phyloP scores from a whole-genome alignment of 768 basidiomycete species.

The Guyanaporus albipodus region DNA sequence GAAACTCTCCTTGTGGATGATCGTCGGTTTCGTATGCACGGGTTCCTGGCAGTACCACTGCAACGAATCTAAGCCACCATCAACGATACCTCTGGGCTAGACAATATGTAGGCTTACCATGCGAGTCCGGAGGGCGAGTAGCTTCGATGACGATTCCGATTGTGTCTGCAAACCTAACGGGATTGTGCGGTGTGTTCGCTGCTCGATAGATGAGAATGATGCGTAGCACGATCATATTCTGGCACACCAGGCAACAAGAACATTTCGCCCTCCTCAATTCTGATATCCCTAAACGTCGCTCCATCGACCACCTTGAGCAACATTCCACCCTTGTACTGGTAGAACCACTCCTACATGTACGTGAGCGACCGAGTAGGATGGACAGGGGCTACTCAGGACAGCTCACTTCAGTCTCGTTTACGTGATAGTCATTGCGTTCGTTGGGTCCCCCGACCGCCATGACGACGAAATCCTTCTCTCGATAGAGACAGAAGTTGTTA shows the following conservation, averaged over 20 bases:
- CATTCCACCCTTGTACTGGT: slow-evolving; percentile 95
- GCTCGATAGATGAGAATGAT: not conserved
- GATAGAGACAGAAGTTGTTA: slow-evolving; percentile 84
- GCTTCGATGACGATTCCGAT: slow-evolving; percentile 91
- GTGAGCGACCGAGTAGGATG: not conserved
- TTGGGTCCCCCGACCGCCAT: slow-evolving; percentile 98
- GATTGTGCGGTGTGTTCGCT: slow-evolving; percentile 98
- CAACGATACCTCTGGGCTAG: too few relatives aligned
- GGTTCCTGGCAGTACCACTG: slow-evolving; percentile 85
- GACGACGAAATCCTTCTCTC: slow-evolving; percentile 83
- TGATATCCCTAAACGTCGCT: slow-evolving; percentile 75
- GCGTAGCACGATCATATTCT: not conserved
- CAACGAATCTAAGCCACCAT: slow-evolving; percentile 78
- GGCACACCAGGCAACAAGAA: slow-evolving; percentile 83
- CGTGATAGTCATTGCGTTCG: slow-evolving; percentile 88
- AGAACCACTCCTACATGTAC: slow-evolving; percentile 84
- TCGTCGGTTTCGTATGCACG: slow-evolving; percentile 58
- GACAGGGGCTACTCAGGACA: not conserved
- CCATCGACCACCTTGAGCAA: slow-evolving; percentile 82
- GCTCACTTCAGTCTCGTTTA: slow-evolving; percentile 88
- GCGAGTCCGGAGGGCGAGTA: slow-evolving; percentile 65
- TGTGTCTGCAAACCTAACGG: slow-evolving; percentile 85
- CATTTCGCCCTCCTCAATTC: slow-evolving; percentile 95
- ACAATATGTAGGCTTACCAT: slow-evolving; percentile 55
- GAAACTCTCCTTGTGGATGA: slow-evolving; percentile 81